Conservation (phyloP, 148 eudicot genomes). For the Camellia japonica region DNA sequence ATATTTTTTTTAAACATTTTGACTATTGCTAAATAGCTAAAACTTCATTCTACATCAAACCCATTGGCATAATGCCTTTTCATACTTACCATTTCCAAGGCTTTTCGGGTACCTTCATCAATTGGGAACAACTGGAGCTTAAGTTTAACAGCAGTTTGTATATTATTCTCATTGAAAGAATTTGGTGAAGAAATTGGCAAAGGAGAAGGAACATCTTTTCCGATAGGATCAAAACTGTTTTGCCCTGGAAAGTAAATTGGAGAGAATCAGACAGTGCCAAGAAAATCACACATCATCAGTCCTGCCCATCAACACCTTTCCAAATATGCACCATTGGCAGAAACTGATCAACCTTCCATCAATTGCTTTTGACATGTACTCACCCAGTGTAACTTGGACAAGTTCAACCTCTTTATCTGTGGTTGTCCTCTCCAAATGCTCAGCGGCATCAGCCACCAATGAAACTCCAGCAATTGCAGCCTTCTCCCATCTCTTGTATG, state of each 20-base stretch:
- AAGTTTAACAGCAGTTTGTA: constrained; percentile 49
- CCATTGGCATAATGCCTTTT: not conserved
- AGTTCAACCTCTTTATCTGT: constrained; percentile 45
- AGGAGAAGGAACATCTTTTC: constrained; percentile 33
- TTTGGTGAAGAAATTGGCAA: constrained; percentile 29
- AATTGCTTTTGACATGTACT: constrained; percentile 16
- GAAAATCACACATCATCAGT: constrained; percentile 5
- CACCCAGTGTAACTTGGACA: constrained; percentile 37
- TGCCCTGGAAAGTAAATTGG: constrained; percentile 38
- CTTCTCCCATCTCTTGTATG: constrained; percentile 90
- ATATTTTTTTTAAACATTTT: constrained; percentile 5
- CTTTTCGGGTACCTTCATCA: constrained; percentile 74
- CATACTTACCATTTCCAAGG: constrained; percentile 73
- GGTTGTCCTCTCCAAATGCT: constrained; percentile 82
- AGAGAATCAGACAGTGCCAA: constrained; percentile 15
- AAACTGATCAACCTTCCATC: constrained; percentile 7
- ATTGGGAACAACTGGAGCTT: constrained; percentile 94
- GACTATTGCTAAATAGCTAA: not conserved
- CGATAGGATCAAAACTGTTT: constrained; percentile 36
- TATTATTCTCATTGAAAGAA: constrained; percentile 30
- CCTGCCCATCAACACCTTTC: constrained; percentile 3
- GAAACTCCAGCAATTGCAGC: constrained; percentile 99
- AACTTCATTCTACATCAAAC: constrained; percentile 14
- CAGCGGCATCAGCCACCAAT: constrained; percentile 99
- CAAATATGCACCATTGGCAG: constrained; percentile 23